Conservation (phyloP, 2,329 filamentous ascomycete species). For the Magnaporthiopsis poae region DNA sequence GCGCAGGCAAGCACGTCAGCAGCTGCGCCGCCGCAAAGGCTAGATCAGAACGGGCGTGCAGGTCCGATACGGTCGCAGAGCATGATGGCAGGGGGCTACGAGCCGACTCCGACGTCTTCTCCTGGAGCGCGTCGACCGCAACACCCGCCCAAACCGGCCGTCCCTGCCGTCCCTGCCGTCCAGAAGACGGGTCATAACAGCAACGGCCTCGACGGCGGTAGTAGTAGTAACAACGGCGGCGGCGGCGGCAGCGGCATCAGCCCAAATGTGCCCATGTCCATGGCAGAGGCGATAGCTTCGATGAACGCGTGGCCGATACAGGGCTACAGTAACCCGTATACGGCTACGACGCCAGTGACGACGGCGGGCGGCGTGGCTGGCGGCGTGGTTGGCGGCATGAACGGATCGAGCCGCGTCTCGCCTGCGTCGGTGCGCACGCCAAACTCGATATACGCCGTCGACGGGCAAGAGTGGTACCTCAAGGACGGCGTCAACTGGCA, state of each 20-base stretch:
- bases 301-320: slow-evolving; percentile 11
- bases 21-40: background rate
- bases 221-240: background rate
- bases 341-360: background rate
- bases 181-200: background rate
- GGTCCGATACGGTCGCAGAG: background rate
- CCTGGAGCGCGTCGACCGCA: background rate
- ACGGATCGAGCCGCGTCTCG: background rate
- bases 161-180: background rate
- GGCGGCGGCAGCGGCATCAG: background rate
- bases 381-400: background rate
- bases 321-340: slow-evolving; percentile 5
- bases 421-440: slow-evolving; percentile 17
- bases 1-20: background rate
- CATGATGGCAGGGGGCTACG: background rate
- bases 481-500: slow-evolving; percentile 50
- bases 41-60: background rate
- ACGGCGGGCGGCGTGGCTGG: background rate
- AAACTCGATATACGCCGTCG: slow-evolving; percentile 30
- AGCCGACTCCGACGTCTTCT: slow-evolving; percentile 5
- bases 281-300: slow-evolving; percentile 4
- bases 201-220: background rate
- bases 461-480: slow-evolving; percentile 48
- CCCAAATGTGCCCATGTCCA: background rate
- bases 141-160: background rate